Evolutionary conservation across 129 eudicot species (phyloP), one percentile per base, ranked within the genome.

Genomic region (Flaveria bidentis): DNA sequence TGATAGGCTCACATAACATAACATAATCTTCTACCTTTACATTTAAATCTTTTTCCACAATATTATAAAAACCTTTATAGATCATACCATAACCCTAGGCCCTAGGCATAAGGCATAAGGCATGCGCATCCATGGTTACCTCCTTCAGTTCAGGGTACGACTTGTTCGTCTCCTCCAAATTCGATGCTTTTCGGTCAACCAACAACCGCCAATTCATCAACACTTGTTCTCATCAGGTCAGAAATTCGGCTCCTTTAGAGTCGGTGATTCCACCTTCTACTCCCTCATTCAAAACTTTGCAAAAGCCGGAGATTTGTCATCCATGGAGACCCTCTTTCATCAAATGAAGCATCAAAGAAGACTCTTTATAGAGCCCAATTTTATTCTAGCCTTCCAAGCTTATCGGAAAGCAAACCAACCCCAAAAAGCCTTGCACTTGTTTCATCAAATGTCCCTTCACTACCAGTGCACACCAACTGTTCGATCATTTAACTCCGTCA

Each of bases 401-500:
- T 91, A 86, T 47, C 91, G 96, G 20, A 91, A 85, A 82, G 88
- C 97, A 8, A 81, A 80, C 41, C 61, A 87, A 30, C 78, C 88
- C 2, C 80, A 77, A 25, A 86, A 89, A 67, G 99, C 97, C n/a
- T 58, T 95, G 2, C 88, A 86, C 13, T 84, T 91, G 91, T 95
- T 89, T 75, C 60, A 84, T 11, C 86, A 87, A 84, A 94, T 94
- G 99, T 85, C 25, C 81, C 86, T 66, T 56, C 96, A 91, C 58
- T 91, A 83, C 76, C 81, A 73, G 13, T 91, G 99, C 74, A 83
- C 68, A 73, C 96, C 85, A 66, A 89, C 80, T 77, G 96, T 95
- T 78, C 87, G 91, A 84, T 91, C 98, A 39, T 86, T 94, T 78
- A 94, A 94, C 85, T 89, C 96, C 0, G 92, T 89, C 36, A 84